Conservation (phyloP, 805 yeast genomes). For the Candida cerambycidarum region DNA sequence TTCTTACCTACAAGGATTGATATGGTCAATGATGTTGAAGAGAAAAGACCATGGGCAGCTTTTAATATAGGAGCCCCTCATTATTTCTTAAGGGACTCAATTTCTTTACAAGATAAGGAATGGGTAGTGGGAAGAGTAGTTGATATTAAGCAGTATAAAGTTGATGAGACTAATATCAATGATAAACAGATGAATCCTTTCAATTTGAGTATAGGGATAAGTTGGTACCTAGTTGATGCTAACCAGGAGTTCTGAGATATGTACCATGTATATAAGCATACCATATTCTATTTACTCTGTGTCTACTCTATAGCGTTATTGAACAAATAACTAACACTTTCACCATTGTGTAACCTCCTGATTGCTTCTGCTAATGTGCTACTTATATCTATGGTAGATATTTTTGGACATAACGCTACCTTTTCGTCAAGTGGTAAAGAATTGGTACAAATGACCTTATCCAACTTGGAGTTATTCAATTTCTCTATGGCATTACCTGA, state of each 20-base stretch:
- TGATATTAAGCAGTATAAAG: constrained; percentile 53
- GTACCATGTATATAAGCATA: too few species aligned
- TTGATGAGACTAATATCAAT: constrained; percentile 44
- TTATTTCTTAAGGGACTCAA: constrained; percentile 54
- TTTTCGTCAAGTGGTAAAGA: constrained; percentile 77
- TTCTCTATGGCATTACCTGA: constrained; percentile 73
- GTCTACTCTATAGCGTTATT: constrained; percentile 57
- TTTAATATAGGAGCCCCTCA: constrained; percentile 88
- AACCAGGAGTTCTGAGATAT: constrained; percentile 34
- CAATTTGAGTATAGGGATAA: constrained; percentile 56
- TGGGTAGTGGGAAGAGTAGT: constrained; percentile 80
- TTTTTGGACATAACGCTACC: constrained; percentile 54
- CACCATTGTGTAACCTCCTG: constrained; percentile 85
- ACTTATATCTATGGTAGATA: constrained; percentile 69
- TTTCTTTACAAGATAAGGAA: constrained; percentile 47
- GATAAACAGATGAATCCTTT: constrained; percentile 56
- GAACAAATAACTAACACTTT: constrained; percentile 77
- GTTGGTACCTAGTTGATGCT: constrained; percentile 67
- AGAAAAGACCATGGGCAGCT: constrained; percentile 86
- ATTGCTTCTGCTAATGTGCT: constrained; percentile 79
- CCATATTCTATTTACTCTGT: too few species aligned
- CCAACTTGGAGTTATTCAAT: constrained; percentile 65
- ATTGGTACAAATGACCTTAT: constrained; percentile 74
- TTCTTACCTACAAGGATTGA: constrained; percentile 73
- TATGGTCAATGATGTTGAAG: constrained; percentile 10